Percentiles rank a stretch among this genome's conserved stretches.
Evolutionary conservation across 2,329 filamentous ascomycete genomes (phyloP).

Genomic region (Tolypocladium guangdongense): DNA sequence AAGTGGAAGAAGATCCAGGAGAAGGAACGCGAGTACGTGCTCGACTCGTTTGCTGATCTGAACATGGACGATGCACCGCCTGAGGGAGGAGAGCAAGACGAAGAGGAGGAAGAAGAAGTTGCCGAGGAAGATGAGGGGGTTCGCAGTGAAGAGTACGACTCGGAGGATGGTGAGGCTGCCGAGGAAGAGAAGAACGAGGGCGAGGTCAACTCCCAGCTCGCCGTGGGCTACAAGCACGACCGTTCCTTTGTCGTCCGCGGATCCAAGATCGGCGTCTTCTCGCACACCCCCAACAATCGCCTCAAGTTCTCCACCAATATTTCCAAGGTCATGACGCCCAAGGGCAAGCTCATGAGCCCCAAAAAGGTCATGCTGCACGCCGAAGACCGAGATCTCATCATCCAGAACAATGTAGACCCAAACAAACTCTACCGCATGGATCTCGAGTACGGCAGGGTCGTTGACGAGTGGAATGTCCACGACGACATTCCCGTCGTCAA

Average conservation of each 20-base stretch:
- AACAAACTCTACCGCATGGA: conserved; percentile 97
- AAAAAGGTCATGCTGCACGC: conserved; percentile 96
- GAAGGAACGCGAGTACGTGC: conserved; percentile 83
- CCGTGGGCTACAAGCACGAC: conserved; percentile 94
- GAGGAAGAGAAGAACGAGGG: conserved; percentile 66
- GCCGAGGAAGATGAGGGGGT: conserved; percentile 55
- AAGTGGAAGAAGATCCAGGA: conserved; percentile 94
- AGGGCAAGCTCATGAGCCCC: conserved; percentile 79
- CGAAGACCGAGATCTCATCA: conserved; percentile 78
- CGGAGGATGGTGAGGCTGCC: conserved; percentile 57
- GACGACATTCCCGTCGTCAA: conserved; percentile 89
- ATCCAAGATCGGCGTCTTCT: conserved; percentile 98
- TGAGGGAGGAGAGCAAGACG: conserved; percentile 41
- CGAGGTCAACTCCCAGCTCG: conserved; percentile 85
- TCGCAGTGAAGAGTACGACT: conserved; percentile 57
- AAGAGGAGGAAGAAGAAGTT: conserved; percentile 48
- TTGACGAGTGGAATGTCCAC: conserved; percentile 97
- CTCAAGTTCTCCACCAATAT: conserved; percentile 96
- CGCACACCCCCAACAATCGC: conserved; percentile 84
- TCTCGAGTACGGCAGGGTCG: conserved; percentile 91
- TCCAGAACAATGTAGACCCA: conserved; percentile 74
- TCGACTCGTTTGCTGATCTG: conserved; percentile 91
- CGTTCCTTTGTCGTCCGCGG: conserved; percentile 94
- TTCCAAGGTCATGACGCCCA: conserved; percentile 83
- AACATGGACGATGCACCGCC: conserved; percentile 68